Evolutionary conservation across 2,329 filamentous ascomycete species (phyloP).

Genomic region (Acarospora socialis): DNA sequence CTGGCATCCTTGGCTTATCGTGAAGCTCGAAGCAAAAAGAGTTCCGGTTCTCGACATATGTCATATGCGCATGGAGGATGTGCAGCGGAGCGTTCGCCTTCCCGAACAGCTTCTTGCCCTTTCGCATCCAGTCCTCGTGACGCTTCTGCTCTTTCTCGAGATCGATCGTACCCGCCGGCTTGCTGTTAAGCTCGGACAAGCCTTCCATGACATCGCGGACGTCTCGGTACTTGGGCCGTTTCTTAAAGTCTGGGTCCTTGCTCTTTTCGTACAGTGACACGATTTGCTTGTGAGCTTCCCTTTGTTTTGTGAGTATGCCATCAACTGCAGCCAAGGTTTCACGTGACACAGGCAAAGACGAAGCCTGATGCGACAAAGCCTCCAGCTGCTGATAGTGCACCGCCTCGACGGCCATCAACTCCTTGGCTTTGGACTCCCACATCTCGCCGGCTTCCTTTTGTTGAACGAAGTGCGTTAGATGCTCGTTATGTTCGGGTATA

Average conservation of each 20-base stretch:
- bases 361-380: constrained; percentile 72
- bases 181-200: constrained; percentile 79
- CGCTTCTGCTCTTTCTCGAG: constrained; percentile 87
- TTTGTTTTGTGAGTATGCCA: constrained; percentile 85
- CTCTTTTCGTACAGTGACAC: constrained; percentile 66
- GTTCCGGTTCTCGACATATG: constrained; percentile 82
- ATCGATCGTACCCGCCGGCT: constrained; percentile 79
- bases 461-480: constrained; percentile 60
- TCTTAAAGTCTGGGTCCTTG: constrained; percentile 57
- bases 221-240: constrained; percentile 75
- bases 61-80: constrained; percentile 88
- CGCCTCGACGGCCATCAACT: constrained; percentile 79
- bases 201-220: constrained; percentile 83
- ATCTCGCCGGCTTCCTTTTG: constrained; percentile 62
- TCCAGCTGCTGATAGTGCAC: constrained; percentile 93
- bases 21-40: constrained; percentile 79
- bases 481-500: constrained; percentile 66
- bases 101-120: constrained; percentile 92
- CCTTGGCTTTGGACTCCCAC: constrained; percentile 87
- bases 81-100: constrained; percentile 96
- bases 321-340: constrained; percentile 75
- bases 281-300: constrained; percentile 84
- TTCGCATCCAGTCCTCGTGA: constrained; percentile 98
- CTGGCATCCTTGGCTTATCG: constrained; percentile 77
- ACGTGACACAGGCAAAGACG: constrained; percentile 62